Conservation (phyloP, 1,284 basidiomycete species). For the Leccinum subatratum region DNA sequence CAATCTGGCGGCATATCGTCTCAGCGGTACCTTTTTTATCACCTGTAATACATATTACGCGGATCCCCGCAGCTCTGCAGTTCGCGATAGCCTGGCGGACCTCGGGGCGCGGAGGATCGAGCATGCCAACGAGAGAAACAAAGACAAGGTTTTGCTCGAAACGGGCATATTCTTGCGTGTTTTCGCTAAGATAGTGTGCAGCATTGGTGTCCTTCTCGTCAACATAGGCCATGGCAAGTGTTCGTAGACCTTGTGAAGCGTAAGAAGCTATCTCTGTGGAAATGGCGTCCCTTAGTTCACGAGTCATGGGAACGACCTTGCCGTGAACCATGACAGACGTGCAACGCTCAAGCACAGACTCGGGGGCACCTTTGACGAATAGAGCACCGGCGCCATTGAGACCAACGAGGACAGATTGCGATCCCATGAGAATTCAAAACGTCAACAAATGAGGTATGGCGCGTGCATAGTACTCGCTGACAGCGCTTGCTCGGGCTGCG, state of each 20-base stretch:
- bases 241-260: slow-evolving; percentile 80
- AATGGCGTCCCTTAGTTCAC: slow-evolving; percentile 57
- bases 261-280: slow-evolving; percentile 69
- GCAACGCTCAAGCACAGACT: slow-evolving; percentile 89
- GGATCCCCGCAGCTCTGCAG: slow-evolving; percentile 90
- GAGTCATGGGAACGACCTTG: slow-evolving; percentile 60
- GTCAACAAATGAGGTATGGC: slow-evolving; percentile 79
- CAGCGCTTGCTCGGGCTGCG: slow-evolving; percentile 67
- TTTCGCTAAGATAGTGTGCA: slow-evolving; percentile 75
- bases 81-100: slow-evolving; percentile 83
- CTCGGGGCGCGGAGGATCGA: slow-evolving; percentile 96
- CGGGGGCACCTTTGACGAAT: slow-evolving; percentile 94
- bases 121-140: slow-evolving; percentile 94
- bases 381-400: slow-evolving; percentile 60
- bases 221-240: slow-evolving; percentile 86
- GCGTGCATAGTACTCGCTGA: slow-evolving; percentile 79
- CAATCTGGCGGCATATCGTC: slow-evolving; percentile 94
- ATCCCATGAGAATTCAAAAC: slow-evolving; percentile 96
- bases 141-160: slow-evolving; percentile 92
- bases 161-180: slow-evolving; percentile 74
- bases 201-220: slow-evolving; percentile 75
- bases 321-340: slow-evolving; percentile 68
- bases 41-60: slow-evolving; percentile 96
- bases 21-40: slow-evolving; percentile 98
- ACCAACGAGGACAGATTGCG: slow-evolving; percentile 90